Base-by-base conservation (phyloP, 148 eudicot species). In the Fagopyrum homotropicum region DNA sequence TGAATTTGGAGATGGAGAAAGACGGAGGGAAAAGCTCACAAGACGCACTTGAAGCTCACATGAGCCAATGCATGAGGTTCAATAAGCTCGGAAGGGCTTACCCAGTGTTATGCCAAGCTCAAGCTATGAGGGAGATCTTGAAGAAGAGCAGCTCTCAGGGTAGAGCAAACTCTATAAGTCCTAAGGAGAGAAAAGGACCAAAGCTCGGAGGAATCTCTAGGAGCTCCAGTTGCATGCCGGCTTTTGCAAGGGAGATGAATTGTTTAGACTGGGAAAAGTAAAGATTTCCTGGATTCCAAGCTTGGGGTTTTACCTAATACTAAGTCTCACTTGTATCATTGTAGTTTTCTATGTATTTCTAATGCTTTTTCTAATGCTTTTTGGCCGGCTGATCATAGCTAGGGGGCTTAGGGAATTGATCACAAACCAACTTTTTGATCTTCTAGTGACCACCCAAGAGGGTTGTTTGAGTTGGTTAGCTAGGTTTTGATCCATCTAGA, bases 181-280 rank as follows among this genome's bases (percentile, higher is more conserved):
- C 90, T 12, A 82, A 89, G 76, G 92, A 92, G 15, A 72, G 73
- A 5, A 79, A 75, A 30, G 87, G 47, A 14, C 5, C 69, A 16
- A 92, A 82, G 83, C 80, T 57, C 12, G 87, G 88, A 50, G 87
- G 87, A 30, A 84, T 92, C 26, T 72, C 91, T 7, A 84, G 97
- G 80, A 92, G 97, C 81, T 88, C 97, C 0, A 92, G 97, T 66
- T 92, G 97, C 59, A 92, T 88, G 69, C 89, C 97, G 12, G 88
- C 87, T 15, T 81, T 90, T 61, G 83, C 86, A 5, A 85, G 84
- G 72, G 90, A 83, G 61, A 77, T 88, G 75, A 85, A 75, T 63
- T 75, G 77, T 29, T 72, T 82, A 49, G 14, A 54, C 14, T 45
- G 73, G 52, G 68, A 63, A 9, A 74, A 84, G 49, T 83, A 74